A percentile compares a stretch with the other conserved stretches of the same genome.
phyloP scores from a whole-genome alignment of 805 yeast genomes.

The Nakazawaea ambrosiae region DNA sequence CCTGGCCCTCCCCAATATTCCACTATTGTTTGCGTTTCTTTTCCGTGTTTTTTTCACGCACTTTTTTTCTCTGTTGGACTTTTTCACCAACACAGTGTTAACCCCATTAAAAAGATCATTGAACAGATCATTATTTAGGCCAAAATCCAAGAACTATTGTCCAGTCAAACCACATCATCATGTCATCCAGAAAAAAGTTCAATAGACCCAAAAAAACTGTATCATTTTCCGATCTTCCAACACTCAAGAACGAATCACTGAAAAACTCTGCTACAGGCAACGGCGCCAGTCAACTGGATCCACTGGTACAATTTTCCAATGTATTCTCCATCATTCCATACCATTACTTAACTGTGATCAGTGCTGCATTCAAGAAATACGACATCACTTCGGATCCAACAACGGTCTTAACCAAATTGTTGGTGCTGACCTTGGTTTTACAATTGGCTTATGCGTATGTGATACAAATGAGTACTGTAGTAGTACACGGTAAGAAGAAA shows the following conservation, averaged over 20 bases:
- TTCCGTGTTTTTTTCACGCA: no score
- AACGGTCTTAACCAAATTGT: conserved; percentile 19
- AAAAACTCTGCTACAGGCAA: not conserved
- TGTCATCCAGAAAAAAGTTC: not conserved
- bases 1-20: no score
- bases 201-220: conserved; percentile 20
- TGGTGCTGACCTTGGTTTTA: conserved; percentile 24
- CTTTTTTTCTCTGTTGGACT: no score
- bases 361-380: conserved; percentile 24
- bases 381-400: conserved; percentile 23
- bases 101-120: no score
- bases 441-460: conserved; percentile 29
- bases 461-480: conserved; percentile 13
- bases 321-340: conserved; percentile 20
- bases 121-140: no score
- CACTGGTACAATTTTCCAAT: conserved; percentile 1
- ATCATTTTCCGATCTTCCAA: conserved; percentile 17
- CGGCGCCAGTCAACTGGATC: not conserved
- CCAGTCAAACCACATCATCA: not conserved
- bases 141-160: no score
- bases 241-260: conserved; percentile 1
- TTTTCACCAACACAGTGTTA: no score
- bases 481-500: conserved; percentile 1
- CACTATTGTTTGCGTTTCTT: no score
- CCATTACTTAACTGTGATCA: conserved; percentile 20